phyloP scores from a whole-genome alignment of 768 basidiomycete species.

The Cyathus striatus region DNA sequence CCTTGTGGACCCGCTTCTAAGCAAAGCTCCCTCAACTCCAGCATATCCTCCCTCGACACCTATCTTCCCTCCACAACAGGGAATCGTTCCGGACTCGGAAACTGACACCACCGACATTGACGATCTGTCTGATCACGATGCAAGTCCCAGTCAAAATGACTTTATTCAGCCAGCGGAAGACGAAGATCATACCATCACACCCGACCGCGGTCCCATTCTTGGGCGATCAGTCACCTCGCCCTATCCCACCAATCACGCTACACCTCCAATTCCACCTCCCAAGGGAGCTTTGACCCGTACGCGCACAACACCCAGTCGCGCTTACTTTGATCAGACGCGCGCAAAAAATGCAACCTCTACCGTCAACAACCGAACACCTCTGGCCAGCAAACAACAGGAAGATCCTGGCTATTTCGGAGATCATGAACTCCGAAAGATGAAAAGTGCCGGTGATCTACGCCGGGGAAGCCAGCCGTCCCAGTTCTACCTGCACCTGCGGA shows the following conservation, averaged over 20 bases:
- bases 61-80: conserved; percentile 40
- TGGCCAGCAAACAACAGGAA: conserved; percentile 20
- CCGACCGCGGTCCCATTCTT: conserved; percentile 50
- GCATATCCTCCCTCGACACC: conserved; percentile 65
- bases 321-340: conserved; percentile 41
- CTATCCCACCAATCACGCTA: conserved; percentile 19
- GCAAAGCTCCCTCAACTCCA: conserved; percentile 55
- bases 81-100: conserved; percentile 34
- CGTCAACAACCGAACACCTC: conserved; percentile 13
- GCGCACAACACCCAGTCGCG: conserved; percentile 68
- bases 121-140: conserved; percentile 56
- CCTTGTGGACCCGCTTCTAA: conserved; percentile 78
- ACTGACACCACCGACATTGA: conserved; percentile 50
- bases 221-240: conserved; percentile 50
- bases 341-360: conserved; percentile 20
- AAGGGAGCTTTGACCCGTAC: conserved; percentile 63
- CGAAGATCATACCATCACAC: conserved; percentile 74
- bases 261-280: conserved; percentile 17
- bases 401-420: conserved; percentile 41
- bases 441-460: conserved; percentile 79
- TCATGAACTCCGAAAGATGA: conserved; percentile 75
- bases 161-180: conserved; percentile 39
- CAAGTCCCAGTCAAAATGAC: conserved; percentile 30
- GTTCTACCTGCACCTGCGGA: conserved; percentile 19
- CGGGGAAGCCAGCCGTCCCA: conserved; percentile 30